Evolutionary conservation across 2,329 filamentous ascomycete genomes (phyloP), one percentile per base, ranked within the genome.

Genomic region (Trichoderma atroviride): DNA sequence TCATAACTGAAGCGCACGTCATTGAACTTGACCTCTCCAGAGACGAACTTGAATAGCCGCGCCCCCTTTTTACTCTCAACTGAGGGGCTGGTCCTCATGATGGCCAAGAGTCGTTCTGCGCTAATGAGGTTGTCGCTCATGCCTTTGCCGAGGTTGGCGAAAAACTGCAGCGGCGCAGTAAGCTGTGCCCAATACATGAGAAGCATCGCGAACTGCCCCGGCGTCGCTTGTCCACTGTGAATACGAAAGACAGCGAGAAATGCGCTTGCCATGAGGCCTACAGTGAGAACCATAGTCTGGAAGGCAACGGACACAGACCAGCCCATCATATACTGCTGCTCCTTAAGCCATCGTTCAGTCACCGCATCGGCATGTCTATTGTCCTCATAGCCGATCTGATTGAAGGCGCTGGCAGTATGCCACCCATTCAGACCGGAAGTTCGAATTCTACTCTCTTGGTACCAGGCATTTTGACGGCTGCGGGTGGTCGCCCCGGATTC

Each of bases 121-220:
- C 88, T 83, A 56, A 89, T 85, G 43, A 89, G 81, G 69, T 87
- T 83, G 71, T 84, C 82, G 69, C 86, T 86, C 71, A 89, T 83
- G 60, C 79, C 84, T 74, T 86, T 87, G 7, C 87, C 86, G 33
- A 89, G 78, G 22, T 81, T 80, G 7, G 86, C 85, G 75, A 93
- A 92, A 78, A 91, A 92, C 72, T 89, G 89, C 65, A 93, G 83
- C 2, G 91, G 91, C 2, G 87, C 85, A 56, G 91, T 90, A 47
- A 93, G 83, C 75, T 93, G 91, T 22, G 86, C 86, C 90, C 92
- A 92, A 77, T 93, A 93, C 65, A 89, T 90, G 70, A 93, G 80
- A 19, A 93, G 82, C 79, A 89, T 88, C 68, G 91, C 88, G 73
- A 93, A 92, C 72, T 91, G 85, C 68, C 91, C 91, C 13, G 91